Conservation (phyloP, 345 rosid species). For the Anacardium occidentale region DNA sequence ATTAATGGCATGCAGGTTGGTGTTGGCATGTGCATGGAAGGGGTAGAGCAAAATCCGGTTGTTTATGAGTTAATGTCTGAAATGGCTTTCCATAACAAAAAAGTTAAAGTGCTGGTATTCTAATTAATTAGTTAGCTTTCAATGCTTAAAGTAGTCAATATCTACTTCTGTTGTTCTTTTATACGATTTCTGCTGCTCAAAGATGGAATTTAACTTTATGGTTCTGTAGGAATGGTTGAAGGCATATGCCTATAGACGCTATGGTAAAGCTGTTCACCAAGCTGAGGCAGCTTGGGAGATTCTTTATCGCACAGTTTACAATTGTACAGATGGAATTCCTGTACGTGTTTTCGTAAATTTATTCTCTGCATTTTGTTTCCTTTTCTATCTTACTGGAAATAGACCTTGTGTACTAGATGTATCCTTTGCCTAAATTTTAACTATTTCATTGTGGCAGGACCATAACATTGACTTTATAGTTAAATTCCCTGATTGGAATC, state of each 20-base stretch:
- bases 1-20: slow-evolving; percentile 57
- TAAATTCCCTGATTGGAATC: slow-evolving; percentile 88
- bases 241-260: slow-evolving; percentile 71
- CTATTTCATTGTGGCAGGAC: slow-evolving; percentile 50
- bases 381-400: not conserved
- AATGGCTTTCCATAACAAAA: slow-evolving; percentile 82
- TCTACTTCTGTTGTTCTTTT: too few species aligned
- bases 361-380: not conserved
- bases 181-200: too few species aligned
- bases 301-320: slow-evolving; percentile 78
- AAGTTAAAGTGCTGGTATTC: slow-evolving; percentile 65
- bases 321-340: slow-evolving; percentile 73
- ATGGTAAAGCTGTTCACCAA: slow-evolving; percentile 63
- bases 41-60: slow-evolving; percentile 93
- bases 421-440: not conserved
- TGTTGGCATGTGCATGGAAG: slow-evolving; percentile 98
- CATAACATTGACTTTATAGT: slow-evolving; percentile 95
- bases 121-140: slow-evolving; percentile 5
- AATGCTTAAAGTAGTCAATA: slow-evolving; percentile 7
- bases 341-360: slow-evolving; percentile 46
- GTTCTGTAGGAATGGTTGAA: slow-evolving; percentile 75
- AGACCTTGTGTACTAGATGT: not conserved
- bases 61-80: slow-evolving; percentile 92
- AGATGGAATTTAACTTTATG: slow-evolving; percentile 10
- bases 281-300: slow-evolving; percentile 78